Evolutionary conservation across 441 rosid species (phyloP), one percentile per base, ranked within the genome.

Genomic region (Melianthus villosus): DNA sequence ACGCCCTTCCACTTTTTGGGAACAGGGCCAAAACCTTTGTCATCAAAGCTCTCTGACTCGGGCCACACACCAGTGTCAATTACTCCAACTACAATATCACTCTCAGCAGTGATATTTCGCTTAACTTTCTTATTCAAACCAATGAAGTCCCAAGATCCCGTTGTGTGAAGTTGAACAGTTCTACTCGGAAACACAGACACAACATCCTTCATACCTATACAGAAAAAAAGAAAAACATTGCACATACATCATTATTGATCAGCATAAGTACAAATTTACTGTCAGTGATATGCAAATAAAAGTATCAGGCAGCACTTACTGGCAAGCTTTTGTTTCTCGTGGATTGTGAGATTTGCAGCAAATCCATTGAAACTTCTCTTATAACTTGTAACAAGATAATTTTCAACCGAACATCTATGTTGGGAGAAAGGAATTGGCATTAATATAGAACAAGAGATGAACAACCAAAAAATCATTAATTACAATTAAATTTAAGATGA

Each of bases 1-100:
- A 22, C 41, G 4, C 79, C 87, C 56, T 69, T 72, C 86, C 82
- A 69, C 47, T 62, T 74, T 32, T 49, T 51, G 0, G 79, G 79
- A 16, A 71, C 48, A 45, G 72, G 72, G 38, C 75, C 61, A 44
- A 68, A 69, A 0, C 77, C 87, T 34, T 49, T 6, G 36, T 60
- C 69, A 4, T 42, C 42, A 5, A 69, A 76, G 23, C 71, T 65
- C 9, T 42, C 38, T 0, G 64, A 63, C 34, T 62, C 72, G 0
- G 67, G 87, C 58, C 64, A 56, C 12, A 69, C 46, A 22, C 70
- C 77, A 12, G 27, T 23, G 44, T 69, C 69, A 8, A 67, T 3
- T 12, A 67, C 57, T 3, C 79, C 77, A 7, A 65, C 31, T 26
- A 67, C 46, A 1, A 53, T 23, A 34, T 67, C 42, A 22, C 72